Conservation (phyloP, 352 stramenopile genomes). For the Globisporangium emineosum region DNA sequence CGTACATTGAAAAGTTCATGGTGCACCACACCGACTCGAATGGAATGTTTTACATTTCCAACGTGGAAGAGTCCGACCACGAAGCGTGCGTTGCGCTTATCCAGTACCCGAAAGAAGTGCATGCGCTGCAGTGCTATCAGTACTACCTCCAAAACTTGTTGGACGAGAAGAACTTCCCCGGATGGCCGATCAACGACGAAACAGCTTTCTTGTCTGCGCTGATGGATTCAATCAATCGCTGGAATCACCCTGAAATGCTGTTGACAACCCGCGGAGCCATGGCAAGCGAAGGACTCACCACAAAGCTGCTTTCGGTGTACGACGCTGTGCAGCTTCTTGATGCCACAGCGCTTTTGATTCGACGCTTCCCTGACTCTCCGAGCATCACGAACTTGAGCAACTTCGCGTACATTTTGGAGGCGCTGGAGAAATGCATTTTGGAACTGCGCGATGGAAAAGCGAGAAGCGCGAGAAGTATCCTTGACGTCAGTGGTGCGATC, state of each 20-base stretch:
- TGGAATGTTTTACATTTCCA: conserved; percentile 75
- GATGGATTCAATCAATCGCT: conserved; percentile 74
- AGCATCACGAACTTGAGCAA: conserved; percentile 64
- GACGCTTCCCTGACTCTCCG: conserved; percentile 66
- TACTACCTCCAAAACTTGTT: conserved; percentile 88
- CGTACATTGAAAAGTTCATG: conserved; percentile 87
- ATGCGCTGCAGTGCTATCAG: conserved; percentile 84
- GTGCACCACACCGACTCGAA: conserved; percentile 53
- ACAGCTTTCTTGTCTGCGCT: conserved; percentile 66
- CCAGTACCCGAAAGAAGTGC: conserved; percentile 80
- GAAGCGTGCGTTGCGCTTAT: conserved; percentile 78
- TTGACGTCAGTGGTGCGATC: conserved; percentile 58
- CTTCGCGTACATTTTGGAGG: conserved; percentile 67
- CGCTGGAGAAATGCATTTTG: conserved; percentile 78
- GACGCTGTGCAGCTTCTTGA: conserved; percentile 78
- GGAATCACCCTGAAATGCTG: conserved; percentile 62
- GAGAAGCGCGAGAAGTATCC: conserved; percentile 29
- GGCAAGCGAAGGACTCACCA: conserved; percentile 39
- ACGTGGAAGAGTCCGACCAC: conserved; percentile 66
- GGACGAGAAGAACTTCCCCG: conserved; percentile 82
- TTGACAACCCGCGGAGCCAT: conserved; percentile 38
- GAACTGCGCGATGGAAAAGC: conserved; percentile 59
- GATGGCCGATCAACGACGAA: conserved; percentile 87
- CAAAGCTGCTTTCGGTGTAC: conserved; percentile 62
- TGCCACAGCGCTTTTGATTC: conserved; percentile 60